phyloP scores from a whole-genome alignment of 2,329 filamentous ascomycete genomes.

The Claviceps digitariae region DNA sequence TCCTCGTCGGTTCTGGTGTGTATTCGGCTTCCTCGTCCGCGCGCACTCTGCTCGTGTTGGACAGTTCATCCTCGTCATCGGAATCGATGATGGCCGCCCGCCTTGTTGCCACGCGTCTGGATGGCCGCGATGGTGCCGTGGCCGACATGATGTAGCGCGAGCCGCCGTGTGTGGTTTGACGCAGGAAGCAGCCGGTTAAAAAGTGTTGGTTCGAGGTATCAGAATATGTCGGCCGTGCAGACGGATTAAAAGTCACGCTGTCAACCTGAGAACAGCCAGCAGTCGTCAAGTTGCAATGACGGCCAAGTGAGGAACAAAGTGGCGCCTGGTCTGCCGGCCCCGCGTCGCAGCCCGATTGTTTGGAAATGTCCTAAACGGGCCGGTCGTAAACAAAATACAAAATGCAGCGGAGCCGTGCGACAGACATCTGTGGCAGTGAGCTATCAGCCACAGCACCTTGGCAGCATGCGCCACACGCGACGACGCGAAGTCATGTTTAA shows the following conservation, averaged over 20 bases:
- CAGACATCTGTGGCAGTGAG: not conserved
- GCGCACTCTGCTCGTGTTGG: slow-evolving; percentile 35
- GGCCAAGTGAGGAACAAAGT: not conserved
- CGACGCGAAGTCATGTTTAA: slow-evolving; percentile 2
- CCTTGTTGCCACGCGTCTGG: slow-evolving; percentile 38
- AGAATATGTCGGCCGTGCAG: too few relatives aligned
- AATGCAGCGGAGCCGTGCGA: not conserved
- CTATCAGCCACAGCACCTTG: slow-evolving; percentile 1
- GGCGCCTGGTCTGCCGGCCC: slow-evolving; percentile 8
- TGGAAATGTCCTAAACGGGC: slow-evolving; percentile 24
- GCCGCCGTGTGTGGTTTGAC: not conserved
- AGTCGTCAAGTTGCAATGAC: not conserved
- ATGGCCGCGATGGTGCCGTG: slow-evolving; percentile 21
- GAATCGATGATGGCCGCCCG: slow-evolving; percentile 66
- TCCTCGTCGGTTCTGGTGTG: slow-evolving; percentile 53
- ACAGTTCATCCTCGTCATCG: slow-evolving; percentile 58
- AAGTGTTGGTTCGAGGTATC: not conserved
- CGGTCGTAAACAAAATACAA: slow-evolving; percentile 31
- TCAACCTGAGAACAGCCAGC: not conserved
- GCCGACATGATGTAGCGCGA: slow-evolving; percentile 15
- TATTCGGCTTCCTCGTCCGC: slow-evolving; percentile 65
- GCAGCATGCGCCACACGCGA: slow-evolving; percentile 9
- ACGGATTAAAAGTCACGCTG: not conserved
- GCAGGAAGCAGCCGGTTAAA: not conserved
- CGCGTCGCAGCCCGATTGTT: slow-evolving; percentile 17